phyloP scores from a whole-genome alignment of 2,329 filamentous ascomycete genomes.

The Juglanconis juglandina region DNA sequence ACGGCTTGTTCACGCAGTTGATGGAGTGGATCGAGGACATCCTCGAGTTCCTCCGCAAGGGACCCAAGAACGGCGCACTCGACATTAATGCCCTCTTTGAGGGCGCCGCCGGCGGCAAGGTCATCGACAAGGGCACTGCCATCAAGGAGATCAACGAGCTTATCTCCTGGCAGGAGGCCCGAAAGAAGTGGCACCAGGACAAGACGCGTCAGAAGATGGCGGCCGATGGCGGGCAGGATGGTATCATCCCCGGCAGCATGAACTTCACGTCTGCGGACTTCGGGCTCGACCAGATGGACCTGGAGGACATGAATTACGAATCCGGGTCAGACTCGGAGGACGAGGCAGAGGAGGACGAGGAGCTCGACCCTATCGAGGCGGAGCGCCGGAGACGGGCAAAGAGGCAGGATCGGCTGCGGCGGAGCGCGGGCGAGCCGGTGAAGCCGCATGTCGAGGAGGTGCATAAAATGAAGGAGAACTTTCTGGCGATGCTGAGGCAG shows the following conservation, averaged over 20 bases:
- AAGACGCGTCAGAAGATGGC: slow-evolving; percentile 99
- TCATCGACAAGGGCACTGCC: slow-evolving; percentile 68
- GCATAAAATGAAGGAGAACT: slow-evolving; percentile 74
- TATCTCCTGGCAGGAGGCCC: slow-evolving; percentile 88
- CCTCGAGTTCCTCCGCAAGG: slow-evolving; percentile 84
- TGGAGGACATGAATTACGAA: slow-evolving; percentile 81
- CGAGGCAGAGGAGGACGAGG: slow-evolving; percentile 70
- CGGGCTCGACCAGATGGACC: slow-evolving; percentile 79
- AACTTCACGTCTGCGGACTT: slow-evolving; percentile 81
- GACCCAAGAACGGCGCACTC: slow-evolving; percentile 78
- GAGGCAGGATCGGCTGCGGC: slow-evolving; percentile 74
- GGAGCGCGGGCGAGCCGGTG: slow-evolving; percentile 76
- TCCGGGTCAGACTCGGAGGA: slow-evolving; percentile 58
- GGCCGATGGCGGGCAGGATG: slow-evolving; percentile 62
- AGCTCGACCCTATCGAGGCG: slow-evolving; percentile 80
- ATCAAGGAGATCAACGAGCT: slow-evolving; percentile 79
- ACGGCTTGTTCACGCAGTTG: slow-evolving; percentile 89
- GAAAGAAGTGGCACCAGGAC: slow-evolving; percentile 97
- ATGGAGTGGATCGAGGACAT: slow-evolving; percentile 98
- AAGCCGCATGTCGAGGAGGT: slow-evolving; percentile 80
- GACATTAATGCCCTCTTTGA: slow-evolving; percentile 94
- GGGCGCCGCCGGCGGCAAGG: slow-evolving; percentile 65
- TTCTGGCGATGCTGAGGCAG: slow-evolving; percentile 75
- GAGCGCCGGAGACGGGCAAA: slow-evolving; percentile 76
- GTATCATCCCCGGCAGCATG: slow-evolving; percentile 50